A percentile compares a stretch with the other conserved stretches of the same genome.
Evolutionary conservation across 768 basidiomycete genomes (phyloP).

Genomic region (Mycena filopes): DNA sequence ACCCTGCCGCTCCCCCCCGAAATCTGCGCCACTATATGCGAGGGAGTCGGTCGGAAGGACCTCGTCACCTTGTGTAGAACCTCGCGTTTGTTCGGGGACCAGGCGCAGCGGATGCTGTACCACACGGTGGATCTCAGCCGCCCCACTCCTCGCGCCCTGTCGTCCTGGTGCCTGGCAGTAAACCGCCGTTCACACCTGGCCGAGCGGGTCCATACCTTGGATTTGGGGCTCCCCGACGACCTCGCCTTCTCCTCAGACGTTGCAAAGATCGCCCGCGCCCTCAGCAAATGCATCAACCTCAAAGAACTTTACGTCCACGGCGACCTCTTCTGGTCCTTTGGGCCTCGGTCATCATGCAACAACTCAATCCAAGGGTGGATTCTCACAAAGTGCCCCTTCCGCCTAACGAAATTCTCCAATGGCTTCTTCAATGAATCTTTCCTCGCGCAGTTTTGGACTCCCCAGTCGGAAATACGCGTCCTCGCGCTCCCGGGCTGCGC

Average conservation of each 20-base stretch:
- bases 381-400: constrained; percentile 21
- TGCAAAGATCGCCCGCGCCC: constrained; percentile 12
- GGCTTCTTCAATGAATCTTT: constrained; percentile 16
- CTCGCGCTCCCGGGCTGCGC: constrained; percentile 12
- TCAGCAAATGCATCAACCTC: constrained; percentile 21
- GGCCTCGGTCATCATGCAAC: not conserved
- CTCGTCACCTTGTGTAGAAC: constrained; percentile 23
- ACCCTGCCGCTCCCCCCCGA: constrained; percentile 13
- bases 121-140: constrained; percentile 20
- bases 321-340: not conserved
- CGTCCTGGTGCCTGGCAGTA: constrained; percentile 23
- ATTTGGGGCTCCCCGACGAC: constrained; percentile 3
- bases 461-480: constrained; percentile 21
- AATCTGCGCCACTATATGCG: constrained; percentile 22
- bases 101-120: constrained; percentile 24
- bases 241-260: constrained; percentile 14
- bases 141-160: not conserved
- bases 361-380: constrained; percentile 25
- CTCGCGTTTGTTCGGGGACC: constrained; percentile 19
- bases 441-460: constrained; percentile 22
- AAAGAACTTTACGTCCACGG: constrained; percentile 13
- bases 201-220: constrained; percentile 12
- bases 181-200: constrained; percentile 18
- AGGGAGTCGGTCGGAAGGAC: constrained; percentile 8
- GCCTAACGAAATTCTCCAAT: constrained; percentile 28